A percentile compares a stretch with the other conserved stretches of the same genome.
phyloP scores from a whole-genome alignment of 306 rosid genomes.

The Cajanus cajan region DNA sequence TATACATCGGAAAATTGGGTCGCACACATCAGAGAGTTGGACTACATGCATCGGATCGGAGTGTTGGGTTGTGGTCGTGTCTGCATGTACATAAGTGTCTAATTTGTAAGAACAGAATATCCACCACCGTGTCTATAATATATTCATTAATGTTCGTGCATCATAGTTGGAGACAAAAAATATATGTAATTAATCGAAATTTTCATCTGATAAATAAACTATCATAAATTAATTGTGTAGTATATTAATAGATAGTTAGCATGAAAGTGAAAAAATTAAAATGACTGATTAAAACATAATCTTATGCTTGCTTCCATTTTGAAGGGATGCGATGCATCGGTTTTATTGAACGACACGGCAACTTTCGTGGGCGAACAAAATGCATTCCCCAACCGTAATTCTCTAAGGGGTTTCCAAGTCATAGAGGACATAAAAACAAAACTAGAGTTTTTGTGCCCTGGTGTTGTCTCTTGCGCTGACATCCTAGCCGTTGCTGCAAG shows the following conservation, averaged over 20 bases:
- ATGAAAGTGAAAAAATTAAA: background rate
- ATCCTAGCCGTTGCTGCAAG: conserved; percentile 55
- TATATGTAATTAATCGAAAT: too few relatives aligned
- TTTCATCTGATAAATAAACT: background rate
- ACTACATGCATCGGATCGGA: too few relatives aligned
- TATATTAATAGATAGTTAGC: background rate
- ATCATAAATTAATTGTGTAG: background rate
- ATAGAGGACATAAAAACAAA: conserved; percentile 40
- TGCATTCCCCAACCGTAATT: conserved; percentile 47
- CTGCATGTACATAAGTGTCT: too few relatives aligned
- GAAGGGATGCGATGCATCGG: conserved; percentile 68
- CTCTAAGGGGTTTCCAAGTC: conserved; percentile 52
- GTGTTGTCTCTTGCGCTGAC: conserved; percentile 58
- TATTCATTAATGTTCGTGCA: too few relatives aligned
- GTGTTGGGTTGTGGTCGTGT: too few relatives aligned
- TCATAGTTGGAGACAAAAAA: too few relatives aligned
- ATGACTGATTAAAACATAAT: background rate
- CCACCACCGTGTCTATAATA: too few relatives aligned
- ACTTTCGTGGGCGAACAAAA: conserved; percentile 50
- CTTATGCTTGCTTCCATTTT: background rate
- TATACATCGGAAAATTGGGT: too few relatives aligned
- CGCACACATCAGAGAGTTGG: too few relatives aligned
- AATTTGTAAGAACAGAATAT: too few relatives aligned
- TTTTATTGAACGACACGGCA: conserved; percentile 42
- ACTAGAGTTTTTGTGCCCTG: conserved; percentile 36